phyloP scores from a whole-genome alignment of 495 filamentous ascomycete genomes.

The Hypoxylon perforatum region DNA sequence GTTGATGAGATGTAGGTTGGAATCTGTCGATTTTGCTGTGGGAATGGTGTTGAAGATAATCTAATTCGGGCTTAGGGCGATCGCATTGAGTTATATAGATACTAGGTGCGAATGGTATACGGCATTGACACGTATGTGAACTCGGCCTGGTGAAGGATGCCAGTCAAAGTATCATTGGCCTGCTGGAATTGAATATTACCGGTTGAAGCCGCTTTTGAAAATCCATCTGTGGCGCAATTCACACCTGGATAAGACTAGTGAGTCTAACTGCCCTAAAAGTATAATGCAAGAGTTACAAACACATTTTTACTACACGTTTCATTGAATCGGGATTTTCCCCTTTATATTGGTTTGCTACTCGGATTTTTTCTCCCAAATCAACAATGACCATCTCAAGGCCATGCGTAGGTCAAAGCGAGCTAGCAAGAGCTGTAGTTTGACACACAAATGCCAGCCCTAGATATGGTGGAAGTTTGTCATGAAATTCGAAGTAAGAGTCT shows the following conservation, averaged over 20 bases:
- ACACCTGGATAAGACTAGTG: too few relatives aligned
- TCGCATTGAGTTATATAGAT: neutral
- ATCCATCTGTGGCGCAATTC: too few relatives aligned
- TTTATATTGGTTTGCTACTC: neutral
- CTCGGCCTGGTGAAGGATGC: neutral
- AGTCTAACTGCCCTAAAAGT: too few relatives aligned
- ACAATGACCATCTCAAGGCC: neutral
- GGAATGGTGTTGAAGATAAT: neutral
- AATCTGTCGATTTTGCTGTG: neutral
- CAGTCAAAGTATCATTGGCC: constrained; percentile 7
- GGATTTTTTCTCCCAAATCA: neutral
- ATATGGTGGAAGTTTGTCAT: constrained; percentile 5
- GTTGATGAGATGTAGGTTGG: neutral
- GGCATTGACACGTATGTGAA: constrained; percentile 7
- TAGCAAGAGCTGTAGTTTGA: constrained; percentile 4
- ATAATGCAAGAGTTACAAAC: neutral
- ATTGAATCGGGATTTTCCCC: neutral
- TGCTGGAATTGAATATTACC: neutral
- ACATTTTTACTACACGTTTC: neutral
- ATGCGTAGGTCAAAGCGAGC: constrained; percentile 4
- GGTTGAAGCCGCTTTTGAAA: neutral
- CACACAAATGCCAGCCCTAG: neutral
- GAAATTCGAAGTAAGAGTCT: neutral
- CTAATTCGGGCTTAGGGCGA: neutral
- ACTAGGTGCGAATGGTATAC: neutral